Conservation (phyloP, 2,329 filamentous ascomycete genomes). For the Myriosclerotinia curreyana region DNA sequence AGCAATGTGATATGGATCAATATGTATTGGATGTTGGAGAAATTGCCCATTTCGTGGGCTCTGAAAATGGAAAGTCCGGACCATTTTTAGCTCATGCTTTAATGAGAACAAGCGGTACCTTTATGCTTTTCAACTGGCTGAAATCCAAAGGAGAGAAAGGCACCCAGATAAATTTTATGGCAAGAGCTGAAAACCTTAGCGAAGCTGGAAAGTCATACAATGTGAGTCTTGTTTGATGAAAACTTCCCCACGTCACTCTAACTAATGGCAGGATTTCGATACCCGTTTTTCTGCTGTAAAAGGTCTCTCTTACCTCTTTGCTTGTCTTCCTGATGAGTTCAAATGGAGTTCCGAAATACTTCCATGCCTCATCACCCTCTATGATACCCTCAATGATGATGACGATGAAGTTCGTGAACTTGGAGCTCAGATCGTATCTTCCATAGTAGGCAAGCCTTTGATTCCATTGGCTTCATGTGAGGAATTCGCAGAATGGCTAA, state of each 20-base stretch:
- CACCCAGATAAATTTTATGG: slow-evolving; percentile 31
- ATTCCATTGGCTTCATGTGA: slow-evolving; percentile 28
- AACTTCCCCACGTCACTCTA: slow-evolving; percentile 3
- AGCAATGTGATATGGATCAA: slow-evolving; percentile 19
- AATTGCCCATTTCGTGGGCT: slow-evolving; percentile 7
- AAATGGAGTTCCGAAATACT: slow-evolving; percentile 39
- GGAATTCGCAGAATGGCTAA: slow-evolving; percentile 25
- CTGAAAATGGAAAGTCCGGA: slow-evolving; percentile 12
- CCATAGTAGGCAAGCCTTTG: slow-evolving; percentile 49
- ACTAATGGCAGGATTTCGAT: slow-evolving; percentile 55
- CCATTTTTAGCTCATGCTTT: slow-evolving; percentile 49
- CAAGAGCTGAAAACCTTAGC: slow-evolving; percentile 52
- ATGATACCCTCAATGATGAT: slow-evolving; percentile 80
- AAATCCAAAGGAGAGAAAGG: not conserved
- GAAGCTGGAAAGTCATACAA: slow-evolving; percentile 49
- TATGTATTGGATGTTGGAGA: slow-evolving; percentile 12
- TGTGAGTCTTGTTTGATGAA: slow-evolving; percentile 39
- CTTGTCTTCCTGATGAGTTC: slow-evolving; percentile 23
- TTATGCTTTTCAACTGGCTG: slow-evolving; percentile 21
- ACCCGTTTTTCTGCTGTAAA: slow-evolving; percentile 58
- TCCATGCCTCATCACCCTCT: slow-evolving; percentile 61
- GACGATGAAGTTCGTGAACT: slow-evolving; percentile 80
- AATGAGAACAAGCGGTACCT: slow-evolving; percentile 46
- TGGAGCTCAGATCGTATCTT: slow-evolving; percentile 28
- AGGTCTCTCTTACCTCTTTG: slow-evolving; percentile 54